These are phyloP conservation scores for Haplosporangium sp. DNA, from an alignment of 371 early-diverging fungal species.

Conservation along the genomic window DNA sequence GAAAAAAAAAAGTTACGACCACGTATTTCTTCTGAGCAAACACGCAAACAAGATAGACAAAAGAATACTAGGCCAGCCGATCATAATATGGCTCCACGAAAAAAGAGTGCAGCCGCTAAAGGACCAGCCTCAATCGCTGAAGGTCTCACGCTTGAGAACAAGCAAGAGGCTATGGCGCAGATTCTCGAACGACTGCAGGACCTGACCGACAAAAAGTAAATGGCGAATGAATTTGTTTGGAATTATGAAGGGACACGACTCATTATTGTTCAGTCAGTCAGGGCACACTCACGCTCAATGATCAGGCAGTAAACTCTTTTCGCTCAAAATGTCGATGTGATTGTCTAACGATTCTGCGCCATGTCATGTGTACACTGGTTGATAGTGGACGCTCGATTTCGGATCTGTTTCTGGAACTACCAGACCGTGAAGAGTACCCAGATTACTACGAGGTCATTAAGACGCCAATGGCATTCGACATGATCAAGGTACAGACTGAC, in stretches of 20 bases:
- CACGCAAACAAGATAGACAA: not conserved
- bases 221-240: too few relatives aligned
- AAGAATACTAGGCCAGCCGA: not conserved
- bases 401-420: constrained; percentile 84
- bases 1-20: not conserved
- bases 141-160: constrained; percentile 11
- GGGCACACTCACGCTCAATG: not conserved
- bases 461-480: constrained; percentile 58
- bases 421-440: constrained; percentile 82
- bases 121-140: constrained; percentile 10
- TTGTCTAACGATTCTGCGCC: too few relatives aligned
- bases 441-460: constrained; percentile 90
- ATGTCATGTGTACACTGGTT: too few relatives aligned
- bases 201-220: constrained; percentile 20
- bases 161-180: constrained; percentile 13
- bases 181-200: constrained; percentile 19
- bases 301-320: not conserved
- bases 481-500: constrained; percentile 4
- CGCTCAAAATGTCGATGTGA: not conserved
- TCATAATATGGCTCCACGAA: constrained; percentile 3
- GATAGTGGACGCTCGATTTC: constrained; percentile 69
- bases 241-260: too few relatives aligned
- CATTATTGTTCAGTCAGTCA: not conserved
- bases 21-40: not conserved
- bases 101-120: constrained; percentile 3